Evolutionary conservation across 176 grass and related monocot genomes (phyloP).

Genomic region (Microstegium vimineum): DNA sequence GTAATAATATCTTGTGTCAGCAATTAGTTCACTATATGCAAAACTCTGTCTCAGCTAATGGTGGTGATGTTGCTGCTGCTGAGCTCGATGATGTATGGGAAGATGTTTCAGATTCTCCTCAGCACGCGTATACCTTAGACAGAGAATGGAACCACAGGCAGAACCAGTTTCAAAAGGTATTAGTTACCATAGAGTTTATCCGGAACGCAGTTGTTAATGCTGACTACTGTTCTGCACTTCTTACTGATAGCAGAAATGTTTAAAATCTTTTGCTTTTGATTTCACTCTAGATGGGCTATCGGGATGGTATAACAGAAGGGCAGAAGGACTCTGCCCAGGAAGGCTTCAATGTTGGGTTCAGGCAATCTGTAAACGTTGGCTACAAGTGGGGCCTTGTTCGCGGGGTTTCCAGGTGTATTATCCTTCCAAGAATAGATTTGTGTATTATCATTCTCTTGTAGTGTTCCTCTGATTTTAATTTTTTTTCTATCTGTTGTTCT

Average conservation of each 20-base stretch:
- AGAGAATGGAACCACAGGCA: slow-evolving; percentile 60
- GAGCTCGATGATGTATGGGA: slow-evolving; percentile 25
- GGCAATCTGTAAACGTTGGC: slow-evolving; percentile 66
- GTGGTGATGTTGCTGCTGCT: not conserved
- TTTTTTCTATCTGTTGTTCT: not conserved
- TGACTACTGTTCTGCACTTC: not conserved
- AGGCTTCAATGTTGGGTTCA: slow-evolving; percentile 81
- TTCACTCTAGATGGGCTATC: slow-evolving; percentile 74
- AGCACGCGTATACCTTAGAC: slow-evolving; percentile 32
- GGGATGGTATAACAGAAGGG: slow-evolving; percentile 75
- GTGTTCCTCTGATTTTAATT: not conserved
- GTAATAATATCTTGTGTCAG: not conserved
- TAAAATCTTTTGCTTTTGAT: slow-evolving; percentile 1
- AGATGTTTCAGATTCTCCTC: slow-evolving; percentile 43
- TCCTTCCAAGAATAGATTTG: not conserved
- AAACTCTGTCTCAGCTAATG: slow-evolving; percentile 9
- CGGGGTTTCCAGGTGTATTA: slow-evolving; percentile 62
- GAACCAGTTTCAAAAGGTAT: slow-evolving; percentile 64
- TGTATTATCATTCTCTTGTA: not conserved
- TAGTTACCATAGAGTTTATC: not conserved
- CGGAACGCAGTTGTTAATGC: not conserved
- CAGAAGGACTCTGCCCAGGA: slow-evolving; percentile 77
- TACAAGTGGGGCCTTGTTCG: slow-evolving; percentile 71
- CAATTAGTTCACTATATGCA: not conserved
- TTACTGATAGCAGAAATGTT: not conserved